Percentiles rank a stretch among this genome's conserved stretches.
Evolutionary conservation across 108 stramenopile genomes (phyloP).

Genomic region (Stephanodiscus triporus): DNA sequence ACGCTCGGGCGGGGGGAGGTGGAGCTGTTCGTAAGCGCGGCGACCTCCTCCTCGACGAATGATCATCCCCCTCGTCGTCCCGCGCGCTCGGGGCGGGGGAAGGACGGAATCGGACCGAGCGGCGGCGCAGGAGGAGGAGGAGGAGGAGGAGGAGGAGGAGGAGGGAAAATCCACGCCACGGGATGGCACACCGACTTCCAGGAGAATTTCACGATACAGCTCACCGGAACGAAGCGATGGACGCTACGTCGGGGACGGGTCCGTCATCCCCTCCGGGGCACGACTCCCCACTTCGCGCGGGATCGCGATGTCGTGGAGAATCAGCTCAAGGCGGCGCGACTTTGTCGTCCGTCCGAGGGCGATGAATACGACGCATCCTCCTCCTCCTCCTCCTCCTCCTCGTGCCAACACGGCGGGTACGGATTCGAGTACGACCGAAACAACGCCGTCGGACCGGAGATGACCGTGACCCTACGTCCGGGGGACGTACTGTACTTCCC

Average conservation of each 20-base stretch:
- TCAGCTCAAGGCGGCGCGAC: constrained; percentile 80
- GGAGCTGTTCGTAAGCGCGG: constrained; percentile 77
- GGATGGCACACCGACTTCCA: constrained; percentile 94
- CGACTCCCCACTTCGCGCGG: constrained; percentile 88
- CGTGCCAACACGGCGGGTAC: constrained; percentile 1
- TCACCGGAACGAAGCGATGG: constrained; percentile 87
- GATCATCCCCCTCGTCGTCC: constrained; percentile 1
- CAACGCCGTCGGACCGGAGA: constrained; percentile 62
- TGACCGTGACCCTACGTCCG: constrained; percentile 58
- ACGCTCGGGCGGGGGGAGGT: constrained; percentile 88
- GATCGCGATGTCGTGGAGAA: constrained; percentile 73
- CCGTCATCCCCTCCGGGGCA: constrained; percentile 74
- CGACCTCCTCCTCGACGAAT: neutral
- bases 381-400: constrained; percentile 4
- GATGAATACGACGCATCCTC: neutral
- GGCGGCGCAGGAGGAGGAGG: too few species aligned
- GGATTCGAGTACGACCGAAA: constrained; percentile 59
- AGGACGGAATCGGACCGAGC: too few species aligned
- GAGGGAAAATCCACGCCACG: constrained; percentile 52
- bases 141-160: neutral
- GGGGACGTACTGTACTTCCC: constrained; percentile 95
- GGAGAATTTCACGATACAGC: constrained; percentile 94
- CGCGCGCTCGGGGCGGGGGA: too few species aligned
- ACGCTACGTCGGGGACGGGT: constrained; percentile 67
- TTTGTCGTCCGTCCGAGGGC: constrained; percentile 27